Evolutionary conservation across 352 stramenopile species (phyloP).

Genomic region (Phytopythium cucurbitacearum): DNA sequence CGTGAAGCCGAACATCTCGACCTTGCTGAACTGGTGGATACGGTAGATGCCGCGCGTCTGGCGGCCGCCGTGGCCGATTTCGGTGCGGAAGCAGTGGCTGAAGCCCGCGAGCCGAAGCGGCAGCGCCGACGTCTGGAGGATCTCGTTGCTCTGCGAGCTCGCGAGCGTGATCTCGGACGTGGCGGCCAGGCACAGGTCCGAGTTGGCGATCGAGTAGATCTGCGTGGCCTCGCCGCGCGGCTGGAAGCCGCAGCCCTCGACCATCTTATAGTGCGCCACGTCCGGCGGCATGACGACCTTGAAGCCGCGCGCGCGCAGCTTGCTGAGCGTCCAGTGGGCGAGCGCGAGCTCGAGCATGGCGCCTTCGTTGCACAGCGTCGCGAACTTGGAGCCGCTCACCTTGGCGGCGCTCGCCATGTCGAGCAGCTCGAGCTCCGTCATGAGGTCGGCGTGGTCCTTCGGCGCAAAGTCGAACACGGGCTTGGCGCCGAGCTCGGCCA

Average conservation of each 20-base stretch:
- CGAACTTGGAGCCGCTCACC: conserved; percentile 82
- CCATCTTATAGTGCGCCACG: conserved; percentile 75
- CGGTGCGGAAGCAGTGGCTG: conserved; percentile 86
- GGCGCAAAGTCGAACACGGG: conserved; percentile 50
- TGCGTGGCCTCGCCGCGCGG: conserved; percentile 82
- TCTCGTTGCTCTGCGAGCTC: conserved; percentile 69
- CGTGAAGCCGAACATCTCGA: conserved; percentile 87
- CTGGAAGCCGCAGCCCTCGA: conserved; percentile 85
- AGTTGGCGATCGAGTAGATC: conserved; percentile 84
- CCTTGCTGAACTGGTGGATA: conserved; percentile 89
- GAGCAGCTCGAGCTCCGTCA: conserved; percentile 58
- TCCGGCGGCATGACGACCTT: conserved; percentile 76
- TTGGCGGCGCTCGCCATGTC: conserved; percentile 67
- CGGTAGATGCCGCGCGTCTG: conserved; percentile 81
- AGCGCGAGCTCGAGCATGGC: conserved; percentile 87
- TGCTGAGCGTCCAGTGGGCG: conserved; percentile 74
- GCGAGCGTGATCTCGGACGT: conserved; percentile 88
- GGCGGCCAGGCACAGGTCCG: conserved; percentile 77
- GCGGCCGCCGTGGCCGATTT: conserved; percentile 76
- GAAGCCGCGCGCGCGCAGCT: conserved; percentile 66
- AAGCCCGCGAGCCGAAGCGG: conserved; percentile 79
- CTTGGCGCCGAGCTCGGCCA: conserved; percentile 53
- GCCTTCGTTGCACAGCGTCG: conserved; percentile 82
- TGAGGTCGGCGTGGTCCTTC: conserved; percentile 72
- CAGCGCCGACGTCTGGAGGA: conserved; percentile 46